Conservation (phyloP, 2,329 filamentous ascomycete genomes). For the Alternaria gansuensis region DNA sequence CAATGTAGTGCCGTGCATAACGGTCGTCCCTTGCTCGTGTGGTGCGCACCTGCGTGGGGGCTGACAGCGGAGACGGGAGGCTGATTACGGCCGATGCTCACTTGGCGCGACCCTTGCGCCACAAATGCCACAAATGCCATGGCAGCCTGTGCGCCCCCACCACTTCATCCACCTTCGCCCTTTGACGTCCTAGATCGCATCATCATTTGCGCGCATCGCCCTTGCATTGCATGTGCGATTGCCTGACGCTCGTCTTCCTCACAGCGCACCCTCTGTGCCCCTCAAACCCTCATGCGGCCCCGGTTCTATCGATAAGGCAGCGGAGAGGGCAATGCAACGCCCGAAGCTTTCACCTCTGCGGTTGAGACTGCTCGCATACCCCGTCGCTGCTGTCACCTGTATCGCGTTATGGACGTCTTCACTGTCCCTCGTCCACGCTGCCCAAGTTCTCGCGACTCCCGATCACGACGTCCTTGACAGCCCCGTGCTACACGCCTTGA, state of each 20-base stretch:
- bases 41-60: background rate
- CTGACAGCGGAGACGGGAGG: background rate
- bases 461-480: conserved; percentile 26
- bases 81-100: background rate
- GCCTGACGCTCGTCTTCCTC: conserved; percentile 1
- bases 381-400: conserved; percentile 68
- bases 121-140: background rate
- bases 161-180: conserved; percentile 2
- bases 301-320: conserved; percentile 32
- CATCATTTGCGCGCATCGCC: conserved; percentile 8
- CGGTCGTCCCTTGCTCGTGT: no score
- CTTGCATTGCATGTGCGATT: background rate
- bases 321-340: conserved; percentile 53
- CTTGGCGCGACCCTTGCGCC: conserved; percentile 1
- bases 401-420: conserved; percentile 68
- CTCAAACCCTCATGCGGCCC: conserved; percentile 29
- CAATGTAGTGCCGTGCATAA: no score
- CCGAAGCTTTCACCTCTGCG: conserved; percentile 72
- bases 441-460: conserved; percentile 57
- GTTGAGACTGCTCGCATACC: conserved; percentile 74
- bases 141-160: conserved; percentile 11
- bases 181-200: background rate
- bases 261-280: conserved; percentile 31
- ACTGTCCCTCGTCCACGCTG: conserved; percentile 66
- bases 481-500: conserved; percentile 26